Evolutionary conservation across 2,329 filamentous ascomycete species (phyloP).

Genomic region (Furcasterigmium furcatum): DNA sequence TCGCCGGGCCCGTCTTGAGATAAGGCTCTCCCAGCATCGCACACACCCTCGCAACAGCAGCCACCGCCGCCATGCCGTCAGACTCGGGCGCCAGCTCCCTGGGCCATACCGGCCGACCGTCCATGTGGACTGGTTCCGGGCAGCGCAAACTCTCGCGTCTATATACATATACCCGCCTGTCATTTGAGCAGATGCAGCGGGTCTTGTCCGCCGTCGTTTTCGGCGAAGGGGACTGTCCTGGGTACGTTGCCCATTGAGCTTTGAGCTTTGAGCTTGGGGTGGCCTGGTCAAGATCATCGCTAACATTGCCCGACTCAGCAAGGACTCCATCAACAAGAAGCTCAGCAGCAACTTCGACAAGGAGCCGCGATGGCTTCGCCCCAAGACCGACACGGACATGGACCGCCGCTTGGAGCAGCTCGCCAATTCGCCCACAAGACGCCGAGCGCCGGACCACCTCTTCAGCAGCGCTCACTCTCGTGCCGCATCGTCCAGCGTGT

Average conservation of each 20-base stretch:
- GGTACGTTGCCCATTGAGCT: constrained; percentile 6
- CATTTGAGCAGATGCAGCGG: constrained; percentile 45
- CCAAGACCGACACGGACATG: constrained; percentile 48
- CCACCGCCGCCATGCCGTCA: constrained; percentile 6
- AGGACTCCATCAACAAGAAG: constrained; percentile 57
- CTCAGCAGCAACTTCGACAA: constrained; percentile 55
- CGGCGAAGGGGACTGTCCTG: constrained; percentile 12
- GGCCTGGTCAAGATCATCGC: not conserved
- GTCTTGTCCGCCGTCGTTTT: constrained; percentile 37
- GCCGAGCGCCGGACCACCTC: constrained; percentile 6
- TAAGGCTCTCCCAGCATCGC: too few relatives aligned
- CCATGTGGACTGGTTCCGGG: constrained; percentile 51
- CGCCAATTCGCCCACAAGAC: constrained; percentile 31
- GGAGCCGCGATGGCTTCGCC: constrained; percentile 55
- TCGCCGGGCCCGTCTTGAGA: too few relatives aligned
- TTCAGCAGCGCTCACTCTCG: constrained; percentile 3
- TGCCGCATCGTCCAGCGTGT: constrained; percentile 5
- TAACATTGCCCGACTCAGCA: constrained; percentile 30
- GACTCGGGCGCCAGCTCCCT: constrained; percentile 21
- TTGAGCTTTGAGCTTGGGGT: not conserved
- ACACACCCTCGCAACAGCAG: not conserved
- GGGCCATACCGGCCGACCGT: constrained; percentile 44
- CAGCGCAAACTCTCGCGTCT: constrained; percentile 52
- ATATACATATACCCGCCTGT: constrained; percentile 54
- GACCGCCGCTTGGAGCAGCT: constrained; percentile 44